Conservation (phyloP, 2,329 filamentous ascomycete genomes). For the Plectosphaerella plurivora region DNA sequence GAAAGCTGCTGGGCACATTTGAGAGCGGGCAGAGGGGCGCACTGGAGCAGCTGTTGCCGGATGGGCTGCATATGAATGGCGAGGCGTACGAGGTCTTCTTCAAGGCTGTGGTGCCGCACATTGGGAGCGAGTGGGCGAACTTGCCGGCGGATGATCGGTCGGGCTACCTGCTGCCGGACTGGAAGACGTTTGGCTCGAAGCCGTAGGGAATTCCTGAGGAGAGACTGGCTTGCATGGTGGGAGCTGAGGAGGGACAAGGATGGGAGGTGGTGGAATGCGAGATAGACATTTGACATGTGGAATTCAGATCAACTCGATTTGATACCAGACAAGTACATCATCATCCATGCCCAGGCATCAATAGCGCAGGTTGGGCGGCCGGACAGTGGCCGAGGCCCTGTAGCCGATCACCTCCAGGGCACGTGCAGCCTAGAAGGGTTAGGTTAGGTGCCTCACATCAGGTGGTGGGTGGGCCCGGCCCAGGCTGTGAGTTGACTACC, state of each 20-base stretch:
- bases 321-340: no score
- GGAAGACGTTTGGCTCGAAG: constrained; percentile 24
- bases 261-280: constrained; percentile 2
- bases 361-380: no score
- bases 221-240: background rate
- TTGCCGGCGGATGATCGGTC: constrained; percentile 28
- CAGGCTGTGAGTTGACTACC: no score
- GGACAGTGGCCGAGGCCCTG: no score
- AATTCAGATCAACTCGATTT: no score
- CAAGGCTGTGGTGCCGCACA: constrained; percentile 40
- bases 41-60: constrained; percentile 47
- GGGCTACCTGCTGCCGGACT: constrained; percentile 44
- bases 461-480: no score
- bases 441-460: no score
- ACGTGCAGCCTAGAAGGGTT: no score
- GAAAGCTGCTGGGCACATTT: constrained; percentile 44
- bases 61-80: constrained; percentile 54
- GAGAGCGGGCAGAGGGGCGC: constrained; percentile 45
- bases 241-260: constrained; percentile 2
- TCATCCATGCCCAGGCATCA: no score
- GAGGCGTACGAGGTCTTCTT: constrained; percentile 50
- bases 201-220: no score
- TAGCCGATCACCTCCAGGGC: no score
- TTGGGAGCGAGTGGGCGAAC: constrained; percentile 38
- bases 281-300: constrained; percentile 3